A percentile compares a stretch with the other conserved stretches of the same genome.
Evolutionary conservation across 2,329 filamentous ascomycete genomes (phyloP).

Genomic region (Nemania bipapillata): DNA sequence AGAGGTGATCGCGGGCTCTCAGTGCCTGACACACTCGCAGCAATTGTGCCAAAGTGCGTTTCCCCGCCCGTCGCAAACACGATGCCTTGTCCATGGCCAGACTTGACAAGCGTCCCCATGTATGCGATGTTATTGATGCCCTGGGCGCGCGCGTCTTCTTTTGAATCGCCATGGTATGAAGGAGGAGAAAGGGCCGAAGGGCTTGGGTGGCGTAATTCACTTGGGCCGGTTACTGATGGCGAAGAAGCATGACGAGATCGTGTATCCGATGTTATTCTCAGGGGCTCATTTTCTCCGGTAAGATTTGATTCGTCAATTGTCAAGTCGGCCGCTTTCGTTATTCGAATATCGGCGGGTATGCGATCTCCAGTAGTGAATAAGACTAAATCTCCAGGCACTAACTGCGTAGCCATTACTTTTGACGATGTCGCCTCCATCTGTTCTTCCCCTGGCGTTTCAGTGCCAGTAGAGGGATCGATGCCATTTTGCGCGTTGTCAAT

Average conservation of each 20-base stretch:
- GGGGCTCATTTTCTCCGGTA: slow-evolving; percentile 95
- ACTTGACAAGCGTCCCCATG: slow-evolving; percentile 96
- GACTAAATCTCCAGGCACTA: slow-evolving; percentile 93
- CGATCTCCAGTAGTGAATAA: slow-evolving; percentile 95
- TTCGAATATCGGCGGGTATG: slow-evolving; percentile 94
- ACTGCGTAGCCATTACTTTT: slow-evolving; percentile 84
- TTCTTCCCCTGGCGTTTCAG: slow-evolving; percentile 70
- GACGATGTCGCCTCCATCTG: slow-evolving; percentile 77
- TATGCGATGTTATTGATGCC: slow-evolving; percentile 92
- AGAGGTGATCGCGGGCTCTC: slow-evolving; percentile 94
- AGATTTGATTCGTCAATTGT: slow-evolving; percentile 97
- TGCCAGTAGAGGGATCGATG: slow-evolving; percentile 61
- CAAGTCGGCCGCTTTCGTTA: slow-evolving; percentile 87
- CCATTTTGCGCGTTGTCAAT: slow-evolving; percentile 59
- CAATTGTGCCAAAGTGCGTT: slow-evolving; percentile 96
- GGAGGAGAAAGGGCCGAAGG: slow-evolving; percentile 62
- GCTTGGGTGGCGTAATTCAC: slow-evolving; percentile 53
- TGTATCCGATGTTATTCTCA: slow-evolving; percentile 77
- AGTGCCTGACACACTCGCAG: slow-evolving; percentile 90
- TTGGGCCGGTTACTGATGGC: slow-evolving; percentile 45
- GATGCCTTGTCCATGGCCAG: slow-evolving; percentile 92
- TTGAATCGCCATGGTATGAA: slow-evolving; percentile 68
- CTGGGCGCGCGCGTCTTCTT: slow-evolving; percentile 74
- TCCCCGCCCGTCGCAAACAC: slow-evolving; percentile 95
- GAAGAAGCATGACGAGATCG: slow-evolving; percentile 51